Evolutionary conservation across 129 eudicot genomes (phyloP).

Genomic region (Calendula officinalis): DNA sequence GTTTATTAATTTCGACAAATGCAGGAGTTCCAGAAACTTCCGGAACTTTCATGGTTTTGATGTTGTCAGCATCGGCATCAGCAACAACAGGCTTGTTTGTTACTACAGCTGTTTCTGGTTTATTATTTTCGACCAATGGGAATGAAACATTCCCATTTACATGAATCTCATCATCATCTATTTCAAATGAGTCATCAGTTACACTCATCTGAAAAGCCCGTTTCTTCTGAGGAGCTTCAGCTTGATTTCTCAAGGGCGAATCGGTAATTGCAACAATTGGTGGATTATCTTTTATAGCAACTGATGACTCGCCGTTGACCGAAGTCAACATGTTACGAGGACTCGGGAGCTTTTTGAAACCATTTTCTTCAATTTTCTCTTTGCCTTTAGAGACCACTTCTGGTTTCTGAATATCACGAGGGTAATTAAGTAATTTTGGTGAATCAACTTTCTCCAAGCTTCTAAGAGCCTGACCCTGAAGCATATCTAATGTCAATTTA

Average conservation of each 20-base stretch:
- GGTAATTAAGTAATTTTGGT: slow-evolving; percentile 36
- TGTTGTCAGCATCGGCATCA: slow-evolving; percentile 26
- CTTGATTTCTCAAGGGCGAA: slow-evolving; percentile 17
- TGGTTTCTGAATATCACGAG: slow-evolving; percentile 32
- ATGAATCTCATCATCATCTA: slow-evolving; percentile 44
- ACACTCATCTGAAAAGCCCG: slow-evolving; percentile 75
- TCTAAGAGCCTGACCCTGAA: slow-evolving; percentile 72
- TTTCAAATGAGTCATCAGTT: slow-evolving; percentile 54
- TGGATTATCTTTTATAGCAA: slow-evolving; percentile 23
- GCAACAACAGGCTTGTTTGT: slow-evolving; percentile 17
- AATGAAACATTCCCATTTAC: slow-evolving; percentile 36
- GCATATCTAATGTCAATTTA: slow-evolving; percentile 59
- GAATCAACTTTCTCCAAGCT: slow-evolving; percentile 61
- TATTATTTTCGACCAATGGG: slow-evolving; percentile 17
- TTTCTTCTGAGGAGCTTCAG: slow-evolving; percentile 41
- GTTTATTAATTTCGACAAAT: slow-evolving; percentile 20
- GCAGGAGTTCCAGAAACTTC: slow-evolving; percentile 17
- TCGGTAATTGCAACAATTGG: slow-evolving; percentile 19
- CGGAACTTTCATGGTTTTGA: background rate
- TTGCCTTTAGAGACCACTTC: slow-evolving; percentile 28
- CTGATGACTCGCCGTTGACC: slow-evolving; percentile 28
- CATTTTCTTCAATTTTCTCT: slow-evolving; percentile 34
- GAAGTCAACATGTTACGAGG: slow-evolving; percentile 29
- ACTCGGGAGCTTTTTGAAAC: slow-evolving; percentile 10
- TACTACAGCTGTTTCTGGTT: slow-evolving; percentile 20